Evolutionary conservation across 2,329 filamentous ascomycete genomes (phyloP).

Genomic region (Ceratocystis ficicola): DNA sequence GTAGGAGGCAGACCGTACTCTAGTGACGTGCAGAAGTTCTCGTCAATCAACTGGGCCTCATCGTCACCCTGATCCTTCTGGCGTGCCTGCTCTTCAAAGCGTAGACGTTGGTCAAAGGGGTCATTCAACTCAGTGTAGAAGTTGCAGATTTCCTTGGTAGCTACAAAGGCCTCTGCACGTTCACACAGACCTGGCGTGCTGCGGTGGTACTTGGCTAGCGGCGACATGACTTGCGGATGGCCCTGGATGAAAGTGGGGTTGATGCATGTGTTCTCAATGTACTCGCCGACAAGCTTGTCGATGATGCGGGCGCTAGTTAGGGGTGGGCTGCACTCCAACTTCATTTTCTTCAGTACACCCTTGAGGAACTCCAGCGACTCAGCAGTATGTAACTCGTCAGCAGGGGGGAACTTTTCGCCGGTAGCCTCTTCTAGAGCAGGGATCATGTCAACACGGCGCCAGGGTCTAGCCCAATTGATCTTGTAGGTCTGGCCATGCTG

Average conservation of each 20-base stretch:
- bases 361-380: slow-evolving; percentile 85
- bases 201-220: slow-evolving; percentile 90
- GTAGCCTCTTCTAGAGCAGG: slow-evolving; percentile 70
- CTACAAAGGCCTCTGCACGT: slow-evolving; percentile 90
- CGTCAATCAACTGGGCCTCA: slow-evolving; percentile 89
- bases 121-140: slow-evolving; percentile 83
- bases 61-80: slow-evolving; percentile 97
- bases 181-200: slow-evolving; percentile 67
- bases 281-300: slow-evolving; percentile 86
- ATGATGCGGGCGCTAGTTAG: slow-evolving; percentile 92
- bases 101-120: slow-evolving; percentile 81
- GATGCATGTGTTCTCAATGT: slow-evolving; percentile 85
- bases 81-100: slow-evolving; percentile 78
- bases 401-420: slow-evolving; percentile 86
- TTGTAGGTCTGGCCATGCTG: slow-evolving; percentile 75
- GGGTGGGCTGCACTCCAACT: slow-evolving; percentile 78
- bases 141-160: slow-evolving; percentile 71
- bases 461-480: slow-evolving; percentile 93
- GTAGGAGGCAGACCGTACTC: slow-evolving; percentile 89
- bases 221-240: slow-evolving; percentile 50
- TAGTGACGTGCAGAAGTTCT: slow-evolving; percentile 83
- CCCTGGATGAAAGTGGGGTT: slow-evolving; percentile 86
- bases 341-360: slow-evolving; percentile 73
- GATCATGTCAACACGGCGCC: slow-evolving; percentile 93
- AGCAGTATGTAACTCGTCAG: slow-evolving; percentile 75